Base-by-base conservation (phyloP, 2,329 filamentous ascomycete species). In the Penicillium freii region DNA sequence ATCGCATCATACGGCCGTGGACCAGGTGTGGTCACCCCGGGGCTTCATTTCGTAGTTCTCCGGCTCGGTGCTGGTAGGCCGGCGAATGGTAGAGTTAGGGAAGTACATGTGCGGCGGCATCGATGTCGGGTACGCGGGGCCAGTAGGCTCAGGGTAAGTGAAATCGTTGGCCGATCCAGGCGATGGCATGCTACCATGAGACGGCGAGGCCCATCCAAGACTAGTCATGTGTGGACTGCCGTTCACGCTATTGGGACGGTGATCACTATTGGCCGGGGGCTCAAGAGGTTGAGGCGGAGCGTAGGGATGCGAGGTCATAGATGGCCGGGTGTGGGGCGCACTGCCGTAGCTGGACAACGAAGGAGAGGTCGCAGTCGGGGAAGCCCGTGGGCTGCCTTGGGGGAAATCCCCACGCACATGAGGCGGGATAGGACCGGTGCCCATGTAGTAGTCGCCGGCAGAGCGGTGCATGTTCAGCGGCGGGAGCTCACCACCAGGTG, bases 301-400 rank as follows among this genome's bases (percentile, higher is more conserved):
- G 73, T 93, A 96, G 0, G 93, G 92, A 74, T 97, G 92, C 39
- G 92, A 97, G 0, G 93, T 97, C 65, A 93, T 80, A 10, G 82
- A 78, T 9, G 83, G 82, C 51, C 83, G 82, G 58, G 71, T 66
- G 58, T 77, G 77, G 53, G 78, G 78, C 52, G 78, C 74, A 59
- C 72, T 71, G 63, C 80, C 81, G 76, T 85, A 85, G 63, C 82
- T 82, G 61, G 83, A 81, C 4, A 86, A 84, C 13, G 84, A 84
- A 15, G 89, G 88, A 10, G 88, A 86, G 3, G 84, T 84, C 54
- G 84, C 77, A 15, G 84, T 82, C 15, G 85, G 84, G 43, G 84
- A 84, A 48, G 85, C 82, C 49, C 84, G 83, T 39, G 88, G 87
- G 72, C 88, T 91, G 19, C 83, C 84, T 51, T 89, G 84, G 34